These are phyloP conservation scores for Phaeosphaeriaceae sp. DNA, from an alignment of 2,329 filamentous ascomycete species.

Conservation along the genomic window DNA sequence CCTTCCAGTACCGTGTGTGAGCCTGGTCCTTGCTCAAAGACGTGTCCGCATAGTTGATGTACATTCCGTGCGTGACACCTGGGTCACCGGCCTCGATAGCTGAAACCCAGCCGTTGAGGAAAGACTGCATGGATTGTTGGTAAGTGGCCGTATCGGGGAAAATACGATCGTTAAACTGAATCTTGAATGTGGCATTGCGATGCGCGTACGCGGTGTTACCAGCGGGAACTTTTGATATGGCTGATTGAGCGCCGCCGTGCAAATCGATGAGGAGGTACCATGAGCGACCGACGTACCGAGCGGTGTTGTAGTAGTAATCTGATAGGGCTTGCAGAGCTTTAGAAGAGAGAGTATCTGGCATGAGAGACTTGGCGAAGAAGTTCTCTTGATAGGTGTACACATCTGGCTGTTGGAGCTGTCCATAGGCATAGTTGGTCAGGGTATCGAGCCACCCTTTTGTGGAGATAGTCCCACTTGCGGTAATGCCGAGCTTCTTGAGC, in stretches of 20 bases:
- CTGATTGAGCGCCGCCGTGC: slow-evolving; percentile 30
- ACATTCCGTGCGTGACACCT: slow-evolving; percentile 51
- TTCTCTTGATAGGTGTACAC: slow-evolving; percentile 34
- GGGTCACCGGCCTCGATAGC: slow-evolving; percentile 32
- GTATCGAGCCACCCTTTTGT: slow-evolving; percentile 29
- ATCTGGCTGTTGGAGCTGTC: slow-evolving; percentile 22
- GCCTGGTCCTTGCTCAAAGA: slow-evolving; percentile 52
- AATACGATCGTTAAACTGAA: slow-evolving; percentile 33
- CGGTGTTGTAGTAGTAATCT: slow-evolving; percentile 33
- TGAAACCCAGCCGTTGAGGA: slow-evolving; percentile 50
- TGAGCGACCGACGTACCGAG: slow-evolving; percentile 16
- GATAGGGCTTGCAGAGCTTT: slow-evolving; percentile 23
- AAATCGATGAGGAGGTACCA: slow-evolving; percentile 39
- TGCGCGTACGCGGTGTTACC: slow-evolving; percentile 33
- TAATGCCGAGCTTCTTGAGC: slow-evolving; percentile 25
- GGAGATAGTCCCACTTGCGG: slow-evolving; percentile 1
- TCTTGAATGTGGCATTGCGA: slow-evolving; percentile 35
- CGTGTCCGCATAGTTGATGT: slow-evolving; percentile 60
- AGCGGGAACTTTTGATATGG: slow-evolving; percentile 9
- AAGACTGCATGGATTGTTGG: slow-evolving; percentile 40
- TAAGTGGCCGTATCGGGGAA: slow-evolving; percentile 27
- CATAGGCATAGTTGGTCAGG: slow-evolving; percentile 26
- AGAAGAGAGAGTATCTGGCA: slow-evolving; percentile 25
- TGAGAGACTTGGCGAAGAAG: slow-evolving; percentile 38
- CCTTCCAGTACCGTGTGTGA: slow-evolving; percentile 54